A percentile compares a stretch with the other conserved stretches of the same genome.
Evolutionary conservation across 352 stramenopile genomes (phyloP).

Genomic region (Phytophthora constricta): DNA sequence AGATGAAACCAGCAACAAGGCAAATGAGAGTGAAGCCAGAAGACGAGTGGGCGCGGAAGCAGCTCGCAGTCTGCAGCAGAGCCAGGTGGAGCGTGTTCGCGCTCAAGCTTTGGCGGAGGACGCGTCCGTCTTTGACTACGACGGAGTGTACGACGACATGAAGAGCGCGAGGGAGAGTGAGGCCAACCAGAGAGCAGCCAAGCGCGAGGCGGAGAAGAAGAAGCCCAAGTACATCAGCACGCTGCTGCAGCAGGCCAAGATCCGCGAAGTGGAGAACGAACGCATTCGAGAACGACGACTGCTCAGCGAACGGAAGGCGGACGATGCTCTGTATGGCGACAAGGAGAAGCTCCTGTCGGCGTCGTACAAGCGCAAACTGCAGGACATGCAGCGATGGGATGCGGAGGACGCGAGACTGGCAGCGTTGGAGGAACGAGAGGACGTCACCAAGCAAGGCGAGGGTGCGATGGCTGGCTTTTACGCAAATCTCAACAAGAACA

Average conservation of each 20-base stretch:
- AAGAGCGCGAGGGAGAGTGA: conserved; percentile 51
- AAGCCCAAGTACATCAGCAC: conserved; percentile 91
- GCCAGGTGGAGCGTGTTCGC: conserved; percentile 55
- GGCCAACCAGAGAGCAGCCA: conserved; percentile 46
- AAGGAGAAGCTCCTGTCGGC: conserved; percentile 93
- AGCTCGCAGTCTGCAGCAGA: conserved; percentile 57
- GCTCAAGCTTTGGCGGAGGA: conserved; percentile 75
- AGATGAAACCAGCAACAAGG: conserved; percentile 5
- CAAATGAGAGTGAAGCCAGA: conserved; percentile 11
- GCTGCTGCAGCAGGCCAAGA: conserved; percentile 90
- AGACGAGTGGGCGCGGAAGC: conserved; percentile 55
- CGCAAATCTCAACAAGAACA: conserved; percentile 92
- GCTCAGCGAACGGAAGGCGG: conserved; percentile 83
- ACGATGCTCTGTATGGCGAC: conserved; percentile 84
- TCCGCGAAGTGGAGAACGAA: conserved; percentile 90
- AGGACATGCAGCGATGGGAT: conserved; percentile 91
- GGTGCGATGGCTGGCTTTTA: conserved; percentile 91
- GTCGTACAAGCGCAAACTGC: conserved; percentile 93
- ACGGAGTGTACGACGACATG: conserved; percentile 91
- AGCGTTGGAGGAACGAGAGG: conserved; percentile 66
- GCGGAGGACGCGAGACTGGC: conserved; percentile 74
- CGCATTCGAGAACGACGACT: conserved; percentile 87
- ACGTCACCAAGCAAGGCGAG: conserved; percentile 76
- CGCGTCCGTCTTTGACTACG: conserved; percentile 91
- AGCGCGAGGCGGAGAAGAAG: conserved; percentile 70